Base-by-base conservation (phyloP, 208 protist species). In the Wallacemonas rigidus region DNA sequence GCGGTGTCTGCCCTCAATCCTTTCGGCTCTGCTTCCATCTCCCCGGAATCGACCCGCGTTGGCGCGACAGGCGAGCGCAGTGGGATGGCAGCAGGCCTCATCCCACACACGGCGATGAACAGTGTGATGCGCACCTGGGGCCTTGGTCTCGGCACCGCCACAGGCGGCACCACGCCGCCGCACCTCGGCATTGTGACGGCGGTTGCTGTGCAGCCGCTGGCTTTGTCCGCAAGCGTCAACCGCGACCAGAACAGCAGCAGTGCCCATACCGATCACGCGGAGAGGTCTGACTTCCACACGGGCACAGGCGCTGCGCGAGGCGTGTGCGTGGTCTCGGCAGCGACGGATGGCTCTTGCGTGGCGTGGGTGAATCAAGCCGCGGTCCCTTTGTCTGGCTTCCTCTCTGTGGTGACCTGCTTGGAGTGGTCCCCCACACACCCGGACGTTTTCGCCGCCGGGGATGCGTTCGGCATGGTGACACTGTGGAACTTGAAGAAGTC, bases 351-450 rank as follows among this genome's bases (percentile, higher is more conserved):
- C 26, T 74, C 60, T n/a, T 94, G 89, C 75, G 70, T 69, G 51
- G 79, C 85, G 17, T 94, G 86, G 80, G 67, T 89, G 26, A 80
- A 76, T 41, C 67, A 74, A 55, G 68, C 64, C 11, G 65, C 57
- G n/a, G 64, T 80, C 41, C 64, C 71, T 0, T 77, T 94, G 48
- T 83, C 88, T n/a, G 84, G 80, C 64, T 90, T 89, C 72, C 57
- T 73, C 36, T 48, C 85, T 2, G 65, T 79, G 38, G 83, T 89
- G n/a, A 88, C 77, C 17, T 81, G 76, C 43, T 61, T 91, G 47
- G 76, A 74, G 55, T 95, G 87, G 87, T 93, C 86, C 5, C 90
- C 90, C 47, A 86, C 84, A 57, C 71, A 84, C 70, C 63, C 83
- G 9, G 51, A 74, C 44, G 62, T 95, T 6, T 88, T 95, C 67